phyloP scores from a whole-genome alignment of 2,329 filamentous ascomycete species.

The Teratosphaeria zuluensis region DNA sequence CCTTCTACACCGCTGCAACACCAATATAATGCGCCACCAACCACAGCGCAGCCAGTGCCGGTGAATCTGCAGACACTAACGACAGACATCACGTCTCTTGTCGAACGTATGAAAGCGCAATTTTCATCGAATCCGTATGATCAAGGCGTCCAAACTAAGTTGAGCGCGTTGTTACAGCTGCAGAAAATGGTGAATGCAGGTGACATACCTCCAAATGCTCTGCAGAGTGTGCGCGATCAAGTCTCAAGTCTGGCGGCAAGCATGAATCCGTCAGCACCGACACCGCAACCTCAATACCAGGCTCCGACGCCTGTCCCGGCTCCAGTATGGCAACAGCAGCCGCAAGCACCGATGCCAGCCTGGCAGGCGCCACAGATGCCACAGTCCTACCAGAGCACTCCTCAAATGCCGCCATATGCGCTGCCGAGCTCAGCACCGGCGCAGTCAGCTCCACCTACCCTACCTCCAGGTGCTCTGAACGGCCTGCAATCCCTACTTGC shows the following conservation, averaged over 20 bases:
- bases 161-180: slow-evolving; percentile 78
- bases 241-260: slow-evolving; percentile 62
- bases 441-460: slow-evolving; percentile 6
- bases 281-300: slow-evolving; percentile 12
- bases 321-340: background rate
- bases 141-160: slow-evolving; percentile 62
- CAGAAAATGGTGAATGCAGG: slow-evolving; percentile 60
- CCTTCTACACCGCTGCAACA: slow-evolving; percentile 15
- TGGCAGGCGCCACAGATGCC: background rate
- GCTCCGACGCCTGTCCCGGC: slow-evolving; percentile 5
- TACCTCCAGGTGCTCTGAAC: slow-evolving; percentile 22
- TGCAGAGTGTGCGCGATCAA: slow-evolving; percentile 76
- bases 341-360: background rate
- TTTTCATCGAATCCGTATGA: slow-evolving; percentile 70
- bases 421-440: slow-evolving; percentile 13
- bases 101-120: slow-evolving; percentile 61
- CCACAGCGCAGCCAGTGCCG: background rate
- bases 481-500: slow-evolving; percentile 26
- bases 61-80: slow-evolving; percentile 55
- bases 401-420: slow-evolving; percentile 20
- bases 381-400: slow-evolving; percentile 14
- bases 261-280: slow-evolving; percentile 19
- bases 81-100: slow-evolving; percentile 71
- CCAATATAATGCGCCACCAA: slow-evolving; percentile 2
- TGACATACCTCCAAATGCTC: slow-evolving; percentile 66